A percentile compares a stretch with the other conserved stretches of the same genome.
Conservation (phyloP, 768 basidiomycete species). For the Neoboletus brunneissimus region DNA sequence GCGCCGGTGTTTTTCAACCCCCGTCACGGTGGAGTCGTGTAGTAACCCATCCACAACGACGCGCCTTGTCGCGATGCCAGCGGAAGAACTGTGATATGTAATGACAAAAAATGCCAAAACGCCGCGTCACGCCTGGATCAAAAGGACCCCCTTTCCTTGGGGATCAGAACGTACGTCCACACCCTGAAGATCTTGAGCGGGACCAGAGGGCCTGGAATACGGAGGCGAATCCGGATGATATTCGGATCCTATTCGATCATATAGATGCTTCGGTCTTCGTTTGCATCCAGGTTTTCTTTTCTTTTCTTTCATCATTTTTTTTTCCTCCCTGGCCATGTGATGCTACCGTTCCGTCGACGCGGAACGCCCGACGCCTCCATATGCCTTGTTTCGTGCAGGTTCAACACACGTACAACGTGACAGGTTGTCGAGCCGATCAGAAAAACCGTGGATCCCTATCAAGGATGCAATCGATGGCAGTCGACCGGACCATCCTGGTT, state of each 20-base stretch:
- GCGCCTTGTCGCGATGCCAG: not conserved
- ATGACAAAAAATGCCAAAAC: not conserved
- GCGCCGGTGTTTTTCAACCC: not conserved
- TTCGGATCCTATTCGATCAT: not conserved
- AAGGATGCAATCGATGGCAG: not conserved
- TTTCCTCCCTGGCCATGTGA: not conserved
- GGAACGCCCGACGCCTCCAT: not conserved
- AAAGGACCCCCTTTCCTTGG: too few species aligned
- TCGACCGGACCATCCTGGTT: not conserved
- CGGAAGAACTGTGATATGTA: too few species aligned
- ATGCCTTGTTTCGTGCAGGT: not conserved
- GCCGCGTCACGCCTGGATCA: not conserved
- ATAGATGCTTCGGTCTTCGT: not conserved
- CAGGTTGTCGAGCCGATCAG: conserved; percentile 11
- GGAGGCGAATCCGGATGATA: not conserved
- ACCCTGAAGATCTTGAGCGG: not conserved
- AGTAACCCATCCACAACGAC: not conserved
- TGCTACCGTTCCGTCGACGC: not conserved
- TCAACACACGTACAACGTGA: not conserved
- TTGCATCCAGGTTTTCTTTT: not conserved
- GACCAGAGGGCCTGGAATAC: too few species aligned
- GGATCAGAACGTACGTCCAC: not conserved
- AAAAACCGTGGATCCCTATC: conserved; percentile 14
- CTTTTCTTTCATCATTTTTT: too few species aligned
- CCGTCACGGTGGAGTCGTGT: not conserved